Percentiles rank a stretch among this genome's conserved stretches.
These are phyloP conservation scores for Begonia peltatifolia DNA, from an alignment of 306 rosid species.

Conservation along the genomic window DNA sequence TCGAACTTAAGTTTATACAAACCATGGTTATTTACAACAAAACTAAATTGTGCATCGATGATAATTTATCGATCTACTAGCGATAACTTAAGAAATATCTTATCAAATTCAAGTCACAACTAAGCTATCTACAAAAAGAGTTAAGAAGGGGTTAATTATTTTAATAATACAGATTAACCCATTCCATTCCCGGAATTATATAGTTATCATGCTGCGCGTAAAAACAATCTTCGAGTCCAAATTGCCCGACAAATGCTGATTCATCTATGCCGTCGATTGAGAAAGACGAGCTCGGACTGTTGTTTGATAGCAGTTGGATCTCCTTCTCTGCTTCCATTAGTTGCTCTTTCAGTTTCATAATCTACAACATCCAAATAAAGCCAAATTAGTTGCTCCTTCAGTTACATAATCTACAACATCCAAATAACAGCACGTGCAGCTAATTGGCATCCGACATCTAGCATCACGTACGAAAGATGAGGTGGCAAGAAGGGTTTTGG, in stretches of 20 bases:
- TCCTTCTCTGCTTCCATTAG: conserved; percentile 46
- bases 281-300: conserved; percentile 47
- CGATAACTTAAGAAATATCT: too few relatives aligned
- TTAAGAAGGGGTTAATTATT: conserved; percentile 1
- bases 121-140: neutral
- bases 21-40: too few relatives aligned
- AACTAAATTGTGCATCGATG: too few relatives aligned
- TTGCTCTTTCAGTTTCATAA: conserved; percentile 42
- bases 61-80: too few relatives aligned
- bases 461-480: conserved; percentile 12
- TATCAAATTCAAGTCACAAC: too few relatives aligned
- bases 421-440: neutral
- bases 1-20: too few relatives aligned
- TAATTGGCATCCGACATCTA: conserved; percentile 14
- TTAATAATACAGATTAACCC: conserved; percentile 41
- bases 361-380: conserved; percentile 19
- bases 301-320: conserved; percentile 34
- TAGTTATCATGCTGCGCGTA: conserved; percentile 26
- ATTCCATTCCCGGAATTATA: conserved; percentile 39
- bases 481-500: conserved; percentile 26
- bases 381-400: conserved; percentile 34
- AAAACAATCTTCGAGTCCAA: conserved; percentile 34
- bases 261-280: conserved; percentile 33
- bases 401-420: conserved; percentile 31
- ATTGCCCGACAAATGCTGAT: conserved; percentile 50